Conservation (phyloP, 2,329 filamentous ascomycete species). For the Ceratocystis smalleyi region DNA sequence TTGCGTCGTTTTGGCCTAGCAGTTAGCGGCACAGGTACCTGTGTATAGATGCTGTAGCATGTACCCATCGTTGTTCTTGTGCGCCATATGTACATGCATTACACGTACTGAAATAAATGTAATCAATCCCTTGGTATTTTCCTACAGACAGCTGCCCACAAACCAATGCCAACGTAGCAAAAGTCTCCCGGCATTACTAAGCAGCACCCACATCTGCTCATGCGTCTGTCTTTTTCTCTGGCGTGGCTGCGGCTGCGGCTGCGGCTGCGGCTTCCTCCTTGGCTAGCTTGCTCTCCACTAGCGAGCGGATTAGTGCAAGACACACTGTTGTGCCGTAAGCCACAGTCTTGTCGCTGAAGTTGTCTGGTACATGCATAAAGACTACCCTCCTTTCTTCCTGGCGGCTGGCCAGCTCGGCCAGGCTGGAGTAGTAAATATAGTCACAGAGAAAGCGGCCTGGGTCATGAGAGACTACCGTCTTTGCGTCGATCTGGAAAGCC, state of each 20-base stretch:
- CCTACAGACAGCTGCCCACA: too few relatives aligned
- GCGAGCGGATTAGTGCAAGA: conserved; percentile 39
- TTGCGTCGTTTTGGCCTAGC: not conserved
- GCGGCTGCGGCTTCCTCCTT: not conserved
- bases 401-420: conserved; percentile 40
- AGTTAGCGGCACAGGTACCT: not conserved
- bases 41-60: not conserved
- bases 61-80: not conserved
- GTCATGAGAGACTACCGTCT: conserved; percentile 49
- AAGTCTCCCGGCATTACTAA: too few relatives aligned
- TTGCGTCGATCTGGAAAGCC: conserved; percentile 25
- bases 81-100: not conserved
- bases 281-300: conserved; percentile 36
- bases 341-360: conserved; percentile 35
- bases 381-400: conserved; percentile 37
- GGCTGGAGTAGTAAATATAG: conserved; percentile 58
- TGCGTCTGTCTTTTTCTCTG: too few relatives aligned
- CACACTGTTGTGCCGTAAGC: conserved; percentile 36
- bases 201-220: too few relatives aligned
- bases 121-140: not conserved
- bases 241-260: not conserved
- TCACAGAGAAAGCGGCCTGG: conserved; percentile 62
- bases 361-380: conserved; percentile 59
- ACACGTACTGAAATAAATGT: not conserved
- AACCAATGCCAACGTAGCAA: too few relatives aligned